Conservation (phyloP, 1,284 basidiomycete species). For the Leccinum griseonigrum region DNA sequence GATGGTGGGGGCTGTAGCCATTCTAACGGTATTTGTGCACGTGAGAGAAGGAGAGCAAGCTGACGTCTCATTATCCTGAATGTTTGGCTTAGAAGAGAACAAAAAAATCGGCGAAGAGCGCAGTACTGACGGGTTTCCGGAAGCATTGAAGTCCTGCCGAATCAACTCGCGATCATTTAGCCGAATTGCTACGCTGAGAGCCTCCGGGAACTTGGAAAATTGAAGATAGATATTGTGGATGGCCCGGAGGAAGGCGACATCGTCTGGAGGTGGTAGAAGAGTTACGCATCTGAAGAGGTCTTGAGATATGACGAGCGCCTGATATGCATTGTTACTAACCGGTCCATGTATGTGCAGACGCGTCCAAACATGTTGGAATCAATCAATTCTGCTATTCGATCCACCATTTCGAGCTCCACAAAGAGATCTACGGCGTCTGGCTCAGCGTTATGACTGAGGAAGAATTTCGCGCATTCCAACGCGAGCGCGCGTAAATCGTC, state of each 20-base stretch:
- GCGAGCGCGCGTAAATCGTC: conserved; percentile 81
- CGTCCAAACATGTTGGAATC: conserved; percentile 89
- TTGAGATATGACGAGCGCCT: conserved; percentile 11
- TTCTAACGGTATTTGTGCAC: conserved; percentile 88
- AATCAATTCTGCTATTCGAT: conserved; percentile 72
- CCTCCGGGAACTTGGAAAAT: conserved; percentile 89
- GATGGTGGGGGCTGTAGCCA: conserved; percentile 71
- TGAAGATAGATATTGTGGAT: conserved; percentile 91
- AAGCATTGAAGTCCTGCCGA: conserved; percentile 81
- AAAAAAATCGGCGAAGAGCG: neutral
- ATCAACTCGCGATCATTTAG: conserved; percentile 84
- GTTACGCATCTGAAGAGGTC: conserved; percentile 71
- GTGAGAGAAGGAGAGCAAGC: conserved; percentile 90
- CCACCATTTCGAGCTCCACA: conserved; percentile 92
- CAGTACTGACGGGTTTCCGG: conserved; percentile 73
- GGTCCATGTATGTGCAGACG: conserved; percentile 98
- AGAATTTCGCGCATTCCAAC: conserved; percentile 87
- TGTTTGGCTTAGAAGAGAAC: conserved; percentile 15
- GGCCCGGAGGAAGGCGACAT: conserved; percentile 86
- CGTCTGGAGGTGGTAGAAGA: conserved; percentile 92
- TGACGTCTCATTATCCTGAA: conserved; percentile 89
- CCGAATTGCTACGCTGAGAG: conserved; percentile 84
- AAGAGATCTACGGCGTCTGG: conserved; percentile 97
- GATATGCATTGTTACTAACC: conserved; percentile 47
- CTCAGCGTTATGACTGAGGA: conserved; percentile 94